Conservation (phyloP, 768 basidiomycete genomes). For the Cystobasidium ongulense region DNA sequence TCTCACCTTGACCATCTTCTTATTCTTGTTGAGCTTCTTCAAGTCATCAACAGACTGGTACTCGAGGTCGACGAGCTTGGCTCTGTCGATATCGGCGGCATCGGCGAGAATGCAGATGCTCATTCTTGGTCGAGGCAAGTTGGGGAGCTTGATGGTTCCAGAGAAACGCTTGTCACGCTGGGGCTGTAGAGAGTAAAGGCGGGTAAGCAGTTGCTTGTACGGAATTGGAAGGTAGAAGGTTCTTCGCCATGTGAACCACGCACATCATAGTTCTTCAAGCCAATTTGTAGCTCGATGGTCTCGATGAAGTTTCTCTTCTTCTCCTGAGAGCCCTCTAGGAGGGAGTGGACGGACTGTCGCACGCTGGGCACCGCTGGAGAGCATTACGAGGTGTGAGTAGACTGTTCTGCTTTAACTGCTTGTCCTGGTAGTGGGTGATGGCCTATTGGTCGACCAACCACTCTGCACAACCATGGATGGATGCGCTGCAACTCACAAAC, state of each 20-base stretch:
- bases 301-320: constrained; percentile 88
- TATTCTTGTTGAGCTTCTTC: constrained; percentile 88
- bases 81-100: constrained; percentile 95
- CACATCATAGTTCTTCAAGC: constrained; percentile 83
- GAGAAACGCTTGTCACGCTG: constrained; percentile 99
- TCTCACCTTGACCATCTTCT: constrained; percentile 83
- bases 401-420: background rate
- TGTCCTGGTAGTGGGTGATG: background rate
- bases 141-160: constrained; percentile 94
- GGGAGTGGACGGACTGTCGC: constrained; percentile 89
- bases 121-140: constrained; percentile 98
- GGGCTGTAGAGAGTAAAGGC: constrained; percentile 52
- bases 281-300: constrained; percentile 92
- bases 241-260: background rate
- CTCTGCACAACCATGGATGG: background rate
- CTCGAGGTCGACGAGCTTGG: constrained; percentile 89
- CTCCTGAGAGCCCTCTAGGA: constrained; percentile 64
- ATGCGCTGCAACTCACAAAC: background rate
- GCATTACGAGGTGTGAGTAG: background rate
- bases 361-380: constrained; percentile 55
- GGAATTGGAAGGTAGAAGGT: background rate
- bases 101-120: constrained; percentile 99
- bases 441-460: no score
- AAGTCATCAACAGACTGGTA: constrained; percentile 99
- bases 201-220: no score